Percentiles rank a stretch among this genome's conserved stretches.
Evolutionary conservation across 163 green algal species (phyloP).

Genomic region (Trebouxiophyceae sp.): DNA sequence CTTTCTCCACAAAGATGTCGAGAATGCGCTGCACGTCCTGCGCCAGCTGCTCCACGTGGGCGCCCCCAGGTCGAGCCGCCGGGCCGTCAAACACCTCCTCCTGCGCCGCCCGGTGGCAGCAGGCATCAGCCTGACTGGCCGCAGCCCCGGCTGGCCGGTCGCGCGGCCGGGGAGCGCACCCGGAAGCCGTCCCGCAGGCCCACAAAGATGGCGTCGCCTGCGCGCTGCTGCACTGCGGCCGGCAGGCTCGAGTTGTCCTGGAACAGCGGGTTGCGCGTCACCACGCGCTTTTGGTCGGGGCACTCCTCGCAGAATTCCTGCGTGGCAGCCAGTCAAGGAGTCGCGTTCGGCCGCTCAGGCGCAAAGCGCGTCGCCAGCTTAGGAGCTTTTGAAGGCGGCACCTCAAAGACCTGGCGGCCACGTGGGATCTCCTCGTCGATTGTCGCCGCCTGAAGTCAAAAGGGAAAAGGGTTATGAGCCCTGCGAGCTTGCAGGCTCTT

Average conservation of each 20-base stretch:
- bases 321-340: no score
- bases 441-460: constrained; percentile 43
- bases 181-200: constrained; percentile 52
- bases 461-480: background rate
- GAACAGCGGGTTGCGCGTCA: constrained; percentile 24
- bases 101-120: background rate
- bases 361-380: no score
- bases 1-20: constrained; percentile 45
- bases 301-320: constrained; percentile 55
- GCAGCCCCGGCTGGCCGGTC: background rate
- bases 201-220: constrained; percentile 56
- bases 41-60: constrained; percentile 24
- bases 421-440: constrained; percentile 33
- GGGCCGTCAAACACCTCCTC: constrained; percentile 42
- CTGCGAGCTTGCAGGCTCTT: no score
- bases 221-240: constrained; percentile 12
- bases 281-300: constrained; percentile 11
- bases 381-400: no score
- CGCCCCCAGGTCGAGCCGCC: constrained; percentile 11
- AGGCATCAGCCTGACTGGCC: background rate
- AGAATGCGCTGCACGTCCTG: constrained; percentile 35
- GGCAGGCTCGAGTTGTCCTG: constrained; percentile 47
- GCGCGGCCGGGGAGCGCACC: constrained; percentile 5
- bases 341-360: no score
- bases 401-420: constrained; percentile 35